Evolutionary conservation across 2,329 filamentous ascomycete species (phyloP).

Genomic region (Thielaviopsis ethacetica): DNA sequence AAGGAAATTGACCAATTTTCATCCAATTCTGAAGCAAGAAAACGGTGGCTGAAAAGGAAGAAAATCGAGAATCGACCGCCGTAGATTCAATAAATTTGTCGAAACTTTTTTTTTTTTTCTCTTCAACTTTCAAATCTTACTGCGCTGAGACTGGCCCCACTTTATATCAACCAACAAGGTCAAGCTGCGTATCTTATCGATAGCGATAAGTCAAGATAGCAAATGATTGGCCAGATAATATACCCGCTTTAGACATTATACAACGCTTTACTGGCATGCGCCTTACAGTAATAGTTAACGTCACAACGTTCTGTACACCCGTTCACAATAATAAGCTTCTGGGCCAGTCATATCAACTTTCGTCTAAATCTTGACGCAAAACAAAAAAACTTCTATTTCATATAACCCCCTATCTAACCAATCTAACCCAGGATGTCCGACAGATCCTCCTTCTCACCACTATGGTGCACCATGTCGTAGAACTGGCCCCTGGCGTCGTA

Average conservation of each 20-base stretch:
- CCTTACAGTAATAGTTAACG: too few species aligned
- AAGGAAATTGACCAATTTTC: neutral
- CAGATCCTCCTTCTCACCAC: constrained; percentile 29
- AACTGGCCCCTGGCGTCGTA: constrained; percentile 30
- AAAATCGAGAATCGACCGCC: too few species aligned
- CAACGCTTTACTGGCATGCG: too few species aligned
- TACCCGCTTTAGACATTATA: too few species aligned
- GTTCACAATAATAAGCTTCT: too few species aligned
- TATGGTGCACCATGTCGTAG: constrained; percentile 39
- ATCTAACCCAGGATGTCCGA: constrained; percentile 6
- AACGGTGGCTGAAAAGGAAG: neutral
- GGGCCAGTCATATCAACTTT: too few species aligned
- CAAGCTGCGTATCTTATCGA: too few species aligned
- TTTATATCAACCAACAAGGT: neutral
- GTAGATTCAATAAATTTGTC: neutral
- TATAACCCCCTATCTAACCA: neutral
- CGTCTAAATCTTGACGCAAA: neutral
- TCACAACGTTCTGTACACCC: too few species aligned
- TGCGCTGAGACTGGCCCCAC: constrained; percentile 1
- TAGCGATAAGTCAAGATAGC: too few species aligned
- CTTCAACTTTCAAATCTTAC: neutral
- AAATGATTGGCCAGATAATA: too few species aligned
- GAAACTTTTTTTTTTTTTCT: constrained; percentile 5
- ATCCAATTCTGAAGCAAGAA: neutral
- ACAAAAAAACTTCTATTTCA: neutral